Evolutionary conservation across 164 flowering plant genomes (phyloP).

Genomic region (Malania oleifera): DNA sequence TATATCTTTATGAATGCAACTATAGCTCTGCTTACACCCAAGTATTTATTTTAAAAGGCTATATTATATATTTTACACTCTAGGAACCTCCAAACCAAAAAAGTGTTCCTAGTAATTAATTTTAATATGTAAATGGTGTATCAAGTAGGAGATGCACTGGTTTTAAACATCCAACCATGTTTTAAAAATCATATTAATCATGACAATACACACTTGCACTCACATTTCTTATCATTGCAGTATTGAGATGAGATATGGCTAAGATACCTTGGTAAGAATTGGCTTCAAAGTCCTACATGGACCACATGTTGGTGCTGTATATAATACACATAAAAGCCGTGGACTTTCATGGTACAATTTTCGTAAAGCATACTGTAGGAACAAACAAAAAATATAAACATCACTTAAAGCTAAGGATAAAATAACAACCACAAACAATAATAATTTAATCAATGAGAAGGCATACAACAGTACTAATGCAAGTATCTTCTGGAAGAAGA

Average conservation of each 20-base stretch:
- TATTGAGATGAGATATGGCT: background rate
- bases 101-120: too few relatives aligned
- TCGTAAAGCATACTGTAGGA: slow-evolving; percentile 81
- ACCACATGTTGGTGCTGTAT: slow-evolving; percentile 95
- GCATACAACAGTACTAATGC: background rate
- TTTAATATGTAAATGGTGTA: too few relatives aligned
- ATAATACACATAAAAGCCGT: slow-evolving; percentile 86
- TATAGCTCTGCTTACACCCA: too few relatives aligned
- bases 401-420: background rate
- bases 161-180: background rate
- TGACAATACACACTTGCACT: background rate
- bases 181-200: background rate
- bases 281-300: slow-evolving; percentile 99
- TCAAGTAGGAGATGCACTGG: background rate
- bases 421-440: background rate
- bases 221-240: background rate
- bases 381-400: slow-evolving; percentile 9
- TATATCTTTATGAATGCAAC: too few relatives aligned
- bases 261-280: slow-evolving; percentile 81
- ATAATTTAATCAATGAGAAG: background rate
- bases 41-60: too few relatives aligned
- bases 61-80: too few relatives aligned
- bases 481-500: background rate
- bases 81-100: too few relatives aligned
- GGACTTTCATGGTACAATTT: slow-evolving; percentile 98